phyloP scores from a whole-genome alignment of 75 land plant species.

The Cryptomeria japonica region DNA sequence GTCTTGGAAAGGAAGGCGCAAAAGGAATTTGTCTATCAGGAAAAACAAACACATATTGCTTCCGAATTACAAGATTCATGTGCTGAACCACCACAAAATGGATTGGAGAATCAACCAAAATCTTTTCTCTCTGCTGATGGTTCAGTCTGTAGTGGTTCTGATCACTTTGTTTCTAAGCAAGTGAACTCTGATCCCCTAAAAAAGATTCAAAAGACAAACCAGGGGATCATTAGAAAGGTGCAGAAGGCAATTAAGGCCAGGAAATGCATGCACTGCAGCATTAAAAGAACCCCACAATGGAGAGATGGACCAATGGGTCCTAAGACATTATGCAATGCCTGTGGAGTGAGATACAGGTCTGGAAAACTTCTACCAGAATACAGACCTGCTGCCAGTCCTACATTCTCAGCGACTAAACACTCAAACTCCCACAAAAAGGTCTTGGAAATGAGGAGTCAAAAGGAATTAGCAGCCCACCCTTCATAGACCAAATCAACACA shows the following conservation, averaged over 20 bases:
- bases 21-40: not conserved
- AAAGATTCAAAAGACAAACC: conserved; percentile 10
- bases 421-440: conserved; percentile 87
- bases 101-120: not conserved
- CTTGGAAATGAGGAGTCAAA: conserved; percentile 61
- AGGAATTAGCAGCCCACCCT: not conserved
- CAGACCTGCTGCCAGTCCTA: conserved; percentile 79
- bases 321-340: conserved; percentile 88
- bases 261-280: conserved; percentile 79
- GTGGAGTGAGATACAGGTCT: conserved; percentile 84
- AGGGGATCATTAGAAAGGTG: conserved; percentile 24
- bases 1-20: conserved; percentile 62
- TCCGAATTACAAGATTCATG: not conserved
- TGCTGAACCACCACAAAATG: conserved; percentile 13
- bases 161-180: not conserved
- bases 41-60: not conserved
- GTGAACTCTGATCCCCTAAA: conserved; percentile 15
- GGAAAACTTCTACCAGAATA: conserved; percentile 84
- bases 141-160: not conserved
- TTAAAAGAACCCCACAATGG: conserved; percentile 87
- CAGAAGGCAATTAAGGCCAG: conserved; percentile 21
- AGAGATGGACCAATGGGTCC: conserved; percentile 91
- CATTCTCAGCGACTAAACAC: conserved; percentile 60
- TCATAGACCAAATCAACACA: not conserved
- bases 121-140: not conserved